Evolutionary conservation across 768 basidiomycete genomes (phyloP).

Genomic region (Hirschioporus abietinus): DNA sequence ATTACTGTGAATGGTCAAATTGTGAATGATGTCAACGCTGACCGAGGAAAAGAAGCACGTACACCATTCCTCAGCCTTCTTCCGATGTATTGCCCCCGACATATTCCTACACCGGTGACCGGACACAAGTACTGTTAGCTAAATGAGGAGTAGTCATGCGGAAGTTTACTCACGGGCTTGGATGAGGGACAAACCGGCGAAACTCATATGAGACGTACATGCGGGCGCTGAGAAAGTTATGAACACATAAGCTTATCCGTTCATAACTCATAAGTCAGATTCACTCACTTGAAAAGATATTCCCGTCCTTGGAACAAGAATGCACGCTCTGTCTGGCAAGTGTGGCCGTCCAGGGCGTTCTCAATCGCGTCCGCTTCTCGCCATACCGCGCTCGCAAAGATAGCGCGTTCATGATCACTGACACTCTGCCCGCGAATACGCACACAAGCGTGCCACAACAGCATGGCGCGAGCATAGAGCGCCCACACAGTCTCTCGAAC

Average conservation of each 20-base stretch:
- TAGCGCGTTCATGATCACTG: constrained; percentile 46
- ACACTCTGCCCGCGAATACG: constrained; percentile 44
- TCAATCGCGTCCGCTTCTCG: constrained; percentile 65
- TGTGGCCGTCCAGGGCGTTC: constrained; percentile 53
- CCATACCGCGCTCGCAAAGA: constrained; percentile 67
- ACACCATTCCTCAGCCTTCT: constrained; percentile 67
- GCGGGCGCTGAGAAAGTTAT: constrained; percentile 42
- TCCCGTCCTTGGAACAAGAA: constrained; percentile 69
- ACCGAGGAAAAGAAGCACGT: constrained; percentile 25
- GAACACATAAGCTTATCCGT: constrained; percentile 7
- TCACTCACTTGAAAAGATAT: constrained; percentile 68
- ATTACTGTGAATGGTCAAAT: constrained; percentile 34
- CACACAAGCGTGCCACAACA: constrained; percentile 71
- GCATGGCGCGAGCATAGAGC: constrained; percentile 60
- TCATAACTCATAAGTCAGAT: constrained; percentile 4
- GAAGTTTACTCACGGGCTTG: constrained; percentile 41
- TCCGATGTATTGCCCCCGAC: constrained; percentile 42
- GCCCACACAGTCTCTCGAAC: constrained; percentile 72
- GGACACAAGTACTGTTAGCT: not conserved
- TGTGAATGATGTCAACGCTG: constrained; percentile 7
- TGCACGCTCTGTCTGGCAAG: constrained; percentile 60
- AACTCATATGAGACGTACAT: constrained; percentile 71
- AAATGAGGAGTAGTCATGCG: constrained; percentile 8
- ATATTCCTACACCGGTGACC: constrained; percentile 26
- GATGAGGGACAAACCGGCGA: constrained; percentile 55